phyloP scores from a whole-genome alignment of 2,329 filamentous ascomycete genomes.

The Tolypocladium cylindrosporum region DNA sequence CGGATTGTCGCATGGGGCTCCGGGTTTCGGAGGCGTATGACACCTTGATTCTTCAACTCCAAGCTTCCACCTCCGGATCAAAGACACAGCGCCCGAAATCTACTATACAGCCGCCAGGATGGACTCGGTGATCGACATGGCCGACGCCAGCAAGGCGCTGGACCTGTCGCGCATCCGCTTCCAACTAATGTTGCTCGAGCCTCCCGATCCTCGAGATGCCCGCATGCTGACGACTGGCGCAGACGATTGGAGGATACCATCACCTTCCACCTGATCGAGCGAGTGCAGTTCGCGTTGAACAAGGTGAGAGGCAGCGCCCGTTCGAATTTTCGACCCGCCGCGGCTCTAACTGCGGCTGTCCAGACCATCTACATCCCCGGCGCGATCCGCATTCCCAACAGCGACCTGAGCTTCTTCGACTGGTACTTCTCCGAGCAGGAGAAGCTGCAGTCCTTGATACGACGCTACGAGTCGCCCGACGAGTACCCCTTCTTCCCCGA shows the following conservation, averaged over 20 bases:
- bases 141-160: constrained; percentile 73
- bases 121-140: constrained; percentile 85
- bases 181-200: constrained; percentile 66
- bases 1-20: neutral
- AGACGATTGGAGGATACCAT: constrained; percentile 97
- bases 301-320: constrained; percentile 17
- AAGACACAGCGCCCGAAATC: neutral
- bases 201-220: constrained; percentile 1
- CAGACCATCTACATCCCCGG: constrained; percentile 72
- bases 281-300: constrained; percentile 95
- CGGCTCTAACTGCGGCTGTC: neutral
- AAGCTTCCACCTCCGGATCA: neutral
- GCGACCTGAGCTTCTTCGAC: constrained; percentile 74
- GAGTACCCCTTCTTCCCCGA: constrained; percentile 96
- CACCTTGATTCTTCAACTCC: neutral
- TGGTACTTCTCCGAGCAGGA: constrained; percentile 91
- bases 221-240: constrained; percentile 2
- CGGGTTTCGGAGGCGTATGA: neutral
- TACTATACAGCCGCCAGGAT: constrained; percentile 37
- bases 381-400: constrained; percentile 67
- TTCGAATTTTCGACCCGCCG: neutral
- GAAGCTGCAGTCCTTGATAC: constrained; percentile 80
- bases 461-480: constrained; percentile 91
- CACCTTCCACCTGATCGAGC: constrained; percentile 91
- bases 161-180: constrained; percentile 88